Conservation (phyloP, 768 basidiomycete genomes). For the Pseudohyphozyma bogoriensis region DNA sequence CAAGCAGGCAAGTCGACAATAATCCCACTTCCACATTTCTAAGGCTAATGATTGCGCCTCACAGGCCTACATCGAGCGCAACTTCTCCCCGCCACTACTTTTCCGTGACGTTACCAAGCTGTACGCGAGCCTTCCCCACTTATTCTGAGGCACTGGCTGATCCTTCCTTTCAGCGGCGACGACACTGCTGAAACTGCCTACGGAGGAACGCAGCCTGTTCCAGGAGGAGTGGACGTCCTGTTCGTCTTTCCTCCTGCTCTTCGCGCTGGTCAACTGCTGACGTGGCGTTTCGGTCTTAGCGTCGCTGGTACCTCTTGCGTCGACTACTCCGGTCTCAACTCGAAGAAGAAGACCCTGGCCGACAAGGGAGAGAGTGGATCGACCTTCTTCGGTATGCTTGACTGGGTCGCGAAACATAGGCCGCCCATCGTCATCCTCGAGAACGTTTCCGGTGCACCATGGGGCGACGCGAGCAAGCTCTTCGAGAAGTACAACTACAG, state of each 20-base stretch:
- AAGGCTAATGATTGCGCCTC: neutral
- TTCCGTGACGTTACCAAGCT: conserved; percentile 93
- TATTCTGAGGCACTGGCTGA: neutral
- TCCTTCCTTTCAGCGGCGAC: conserved; percentile 25
- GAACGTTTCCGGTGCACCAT: conserved; percentile 86
- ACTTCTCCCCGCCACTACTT: conserved; percentile 81
- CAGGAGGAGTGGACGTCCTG: conserved; percentile 79
- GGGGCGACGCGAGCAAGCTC: conserved; percentile 62
- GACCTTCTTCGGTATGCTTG: conserved; percentile 90
- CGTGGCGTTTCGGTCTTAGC: neutral
- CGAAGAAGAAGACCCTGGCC: conserved; percentile 78
- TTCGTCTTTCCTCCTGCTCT: neutral
- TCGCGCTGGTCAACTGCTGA: too few relatives aligned
- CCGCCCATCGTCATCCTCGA: conserved; percentile 89
- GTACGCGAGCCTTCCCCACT: conserved; percentile 38
- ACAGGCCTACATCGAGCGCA: conserved; percentile 82
- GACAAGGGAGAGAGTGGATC: conserved; percentile 84
- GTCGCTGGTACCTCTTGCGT: conserved; percentile 94
- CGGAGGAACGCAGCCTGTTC: conserved; percentile 71
- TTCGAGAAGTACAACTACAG: conserved; percentile 68
- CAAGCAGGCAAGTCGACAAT: conserved; percentile 46
- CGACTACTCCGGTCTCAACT: conserved; percentile 93
- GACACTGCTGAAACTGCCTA: conserved; percentile 74
- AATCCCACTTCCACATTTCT: too few relatives aligned
- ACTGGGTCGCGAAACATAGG: conserved; percentile 74